Evolutionary conservation across 169 alveolate genomes (phyloP).

Genomic region (Plasmodium berghei): DNA sequence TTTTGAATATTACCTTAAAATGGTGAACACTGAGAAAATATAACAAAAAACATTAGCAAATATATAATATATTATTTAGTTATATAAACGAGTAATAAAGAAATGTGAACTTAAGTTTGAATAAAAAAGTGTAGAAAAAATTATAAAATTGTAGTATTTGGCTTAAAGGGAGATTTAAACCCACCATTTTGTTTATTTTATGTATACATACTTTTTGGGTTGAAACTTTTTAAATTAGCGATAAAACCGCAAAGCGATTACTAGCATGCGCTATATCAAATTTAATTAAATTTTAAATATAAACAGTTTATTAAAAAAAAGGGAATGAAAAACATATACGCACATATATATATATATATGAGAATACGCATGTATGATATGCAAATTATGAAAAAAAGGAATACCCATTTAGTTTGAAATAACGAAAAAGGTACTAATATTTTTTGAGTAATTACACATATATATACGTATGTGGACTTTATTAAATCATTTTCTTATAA

Average conservation of each 20-base stretch:
- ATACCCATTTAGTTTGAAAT: conserved; percentile 8
- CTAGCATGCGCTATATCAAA: conserved; percentile 30
- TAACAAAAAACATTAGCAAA: background rate
- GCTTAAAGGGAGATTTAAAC: background rate
- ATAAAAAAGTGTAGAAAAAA: background rate
- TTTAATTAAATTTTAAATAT: conserved; percentile 28
- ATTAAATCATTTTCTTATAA: background rate
- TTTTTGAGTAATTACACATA: conserved; percentile 11
- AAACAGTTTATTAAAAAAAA: conserved; percentile 16
- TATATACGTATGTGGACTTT: conserved; percentile 1
- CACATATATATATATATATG: conserved; percentile 2
- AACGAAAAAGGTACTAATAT: background rate
- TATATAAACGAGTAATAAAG: background rate
- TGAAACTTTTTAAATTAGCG: conserved; percentile 52
- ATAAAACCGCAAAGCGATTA: conserved; percentile 21
- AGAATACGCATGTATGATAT: conserved; percentile 12
- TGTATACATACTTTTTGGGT: conserved; percentile 3
- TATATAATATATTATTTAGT: background rate
- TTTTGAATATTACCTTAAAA: conserved; percentile 62
- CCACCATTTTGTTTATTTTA: background rate
- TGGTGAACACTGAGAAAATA: background rate
- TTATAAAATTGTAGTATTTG: background rate
- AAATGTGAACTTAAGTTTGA: conserved; percentile 8
- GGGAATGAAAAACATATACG: conserved; percentile 8
- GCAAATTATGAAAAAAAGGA: conserved; percentile 21